Conservation (phyloP, 176 grass and related monocot genomes). For the Aegilops bicornis region DNA sequence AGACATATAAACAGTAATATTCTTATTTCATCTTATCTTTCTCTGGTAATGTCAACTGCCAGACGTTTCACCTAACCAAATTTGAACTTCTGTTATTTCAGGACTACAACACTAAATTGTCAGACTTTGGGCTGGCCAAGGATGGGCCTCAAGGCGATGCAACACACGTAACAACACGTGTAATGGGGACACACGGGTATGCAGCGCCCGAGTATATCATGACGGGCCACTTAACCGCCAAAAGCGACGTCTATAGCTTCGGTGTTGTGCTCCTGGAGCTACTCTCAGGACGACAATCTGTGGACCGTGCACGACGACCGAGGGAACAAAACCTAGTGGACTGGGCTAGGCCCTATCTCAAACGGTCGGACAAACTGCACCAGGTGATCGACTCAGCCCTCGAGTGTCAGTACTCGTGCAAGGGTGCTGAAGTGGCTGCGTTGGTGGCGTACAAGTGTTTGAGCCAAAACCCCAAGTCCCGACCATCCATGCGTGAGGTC, state of each 20-base stretch:
- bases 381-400: conserved; percentile 61
- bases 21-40: background rate
- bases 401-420: conserved; percentile 67
- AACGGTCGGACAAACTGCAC: conserved; percentile 33
- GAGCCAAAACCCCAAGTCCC: conserved; percentile 62
- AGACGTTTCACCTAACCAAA: conserved; percentile 24
- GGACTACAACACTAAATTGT: conserved; percentile 85
- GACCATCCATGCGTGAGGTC: conserved; percentile 78
- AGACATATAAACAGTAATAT: background rate
- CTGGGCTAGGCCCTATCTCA: conserved; percentile 71
- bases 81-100: conserved; percentile 22
- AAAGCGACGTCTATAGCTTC: conserved; percentile 79
- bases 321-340: conserved; percentile 73
- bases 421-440: conserved; percentile 60
- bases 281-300: conserved; percentile 45
- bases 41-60: background rate
- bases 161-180: conserved; percentile 78
- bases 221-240: conserved; percentile 74
- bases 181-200: conserved; percentile 89
- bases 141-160: conserved; percentile 77
- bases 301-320: conserved; percentile 43
- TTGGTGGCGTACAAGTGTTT: conserved; percentile 80
- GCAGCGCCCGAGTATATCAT: conserved; percentile 87
- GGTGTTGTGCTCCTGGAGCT: conserved; percentile 77
- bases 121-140: conserved; percentile 91